Conservation (phyloP, 768 basidiomycete species). For the Termitomyces sp. region DNA sequence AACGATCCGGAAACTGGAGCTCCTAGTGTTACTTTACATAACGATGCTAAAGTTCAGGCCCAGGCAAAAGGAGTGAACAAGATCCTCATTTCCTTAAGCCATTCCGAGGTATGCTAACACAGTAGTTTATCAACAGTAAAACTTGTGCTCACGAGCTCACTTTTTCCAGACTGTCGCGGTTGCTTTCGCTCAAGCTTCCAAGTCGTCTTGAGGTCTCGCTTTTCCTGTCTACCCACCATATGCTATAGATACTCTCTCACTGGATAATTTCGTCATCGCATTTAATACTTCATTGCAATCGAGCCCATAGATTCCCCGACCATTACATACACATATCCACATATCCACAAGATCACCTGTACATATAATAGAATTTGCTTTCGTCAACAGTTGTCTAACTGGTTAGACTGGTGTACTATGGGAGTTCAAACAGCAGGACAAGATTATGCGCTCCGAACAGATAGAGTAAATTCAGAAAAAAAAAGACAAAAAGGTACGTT, state of each 20-base stretch:
- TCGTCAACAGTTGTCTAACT: background rate
- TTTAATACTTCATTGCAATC: slow-evolving; percentile 6
- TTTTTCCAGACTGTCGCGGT: slow-evolving; percentile 70
- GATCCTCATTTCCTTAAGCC: slow-evolving; percentile 83
- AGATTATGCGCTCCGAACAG: background rate
- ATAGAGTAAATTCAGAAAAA: background rate
- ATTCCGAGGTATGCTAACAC: slow-evolving; percentile 69
- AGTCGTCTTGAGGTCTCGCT: slow-evolving; percentile 21
- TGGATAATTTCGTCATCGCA: slow-evolving; percentile 10
- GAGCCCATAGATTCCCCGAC: slow-evolving; percentile 6
- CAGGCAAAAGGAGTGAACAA: slow-evolving; percentile 64
- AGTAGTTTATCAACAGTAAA: background rate
- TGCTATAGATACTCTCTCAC: slow-evolving; percentile 11
- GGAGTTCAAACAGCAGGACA: background rate
- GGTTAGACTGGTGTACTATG: background rate
- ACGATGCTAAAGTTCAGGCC: slow-evolving; percentile 75
- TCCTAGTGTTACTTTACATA: slow-evolving; percentile 72
- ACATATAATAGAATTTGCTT: slow-evolving; percentile 15
- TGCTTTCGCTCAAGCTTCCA: slow-evolving; percentile 78
- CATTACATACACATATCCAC: slow-evolving; percentile 2
- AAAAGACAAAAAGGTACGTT: background rate
- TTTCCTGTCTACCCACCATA: background rate
- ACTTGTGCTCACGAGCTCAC: slow-evolving; percentile 11
- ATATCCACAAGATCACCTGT: slow-evolving; percentile 4
- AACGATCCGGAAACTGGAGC: slow-evolving; percentile 67